These are phyloP conservation scores for Euryodendron excelsum DNA, from an alignment of 148 eudicot species.

Conservation along the genomic window DNA sequence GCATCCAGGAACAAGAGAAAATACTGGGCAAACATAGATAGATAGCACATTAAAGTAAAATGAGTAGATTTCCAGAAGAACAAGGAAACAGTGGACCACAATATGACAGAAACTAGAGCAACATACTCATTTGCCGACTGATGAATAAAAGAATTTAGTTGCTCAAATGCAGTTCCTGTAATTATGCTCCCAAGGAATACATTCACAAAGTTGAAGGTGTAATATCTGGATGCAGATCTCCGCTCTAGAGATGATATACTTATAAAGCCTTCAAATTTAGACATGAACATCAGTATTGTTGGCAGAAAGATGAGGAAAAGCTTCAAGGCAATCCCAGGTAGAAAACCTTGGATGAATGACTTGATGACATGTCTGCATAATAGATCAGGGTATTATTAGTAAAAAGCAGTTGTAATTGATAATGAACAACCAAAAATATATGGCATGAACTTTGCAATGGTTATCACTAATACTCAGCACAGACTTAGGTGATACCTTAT, in stretches of 20 bases:
- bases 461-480: not conserved
- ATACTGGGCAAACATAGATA: not conserved
- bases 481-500: not conserved
- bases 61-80: not conserved
- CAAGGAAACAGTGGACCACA: not conserved
- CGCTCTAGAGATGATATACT: constrained; percentile 73
- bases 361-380: constrained; percentile 68
- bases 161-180: constrained; percentile 80
- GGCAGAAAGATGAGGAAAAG: constrained; percentile 92
- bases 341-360: constrained; percentile 71
- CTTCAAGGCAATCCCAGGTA: constrained; percentile 92
- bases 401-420: not conserved
- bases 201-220: constrained; percentile 79
- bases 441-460: not conserved
- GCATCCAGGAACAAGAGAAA: constrained; percentile 7
- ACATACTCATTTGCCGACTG: constrained; percentile 67
- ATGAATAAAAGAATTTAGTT: constrained; percentile 53
- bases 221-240: constrained; percentile 88
- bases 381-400: constrained; percentile 12
- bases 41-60: too few relatives aligned
- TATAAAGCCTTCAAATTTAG: constrained; percentile 85
- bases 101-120: not conserved
- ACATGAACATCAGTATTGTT: constrained; percentile 85
- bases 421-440: not conserved
- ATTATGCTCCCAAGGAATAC: constrained; percentile 86